Percentiles rank a stretch among this genome's conserved stretches.
Conservation (phyloP, 306 rosid species). For the Pyrus bretschneideri region DNA sequence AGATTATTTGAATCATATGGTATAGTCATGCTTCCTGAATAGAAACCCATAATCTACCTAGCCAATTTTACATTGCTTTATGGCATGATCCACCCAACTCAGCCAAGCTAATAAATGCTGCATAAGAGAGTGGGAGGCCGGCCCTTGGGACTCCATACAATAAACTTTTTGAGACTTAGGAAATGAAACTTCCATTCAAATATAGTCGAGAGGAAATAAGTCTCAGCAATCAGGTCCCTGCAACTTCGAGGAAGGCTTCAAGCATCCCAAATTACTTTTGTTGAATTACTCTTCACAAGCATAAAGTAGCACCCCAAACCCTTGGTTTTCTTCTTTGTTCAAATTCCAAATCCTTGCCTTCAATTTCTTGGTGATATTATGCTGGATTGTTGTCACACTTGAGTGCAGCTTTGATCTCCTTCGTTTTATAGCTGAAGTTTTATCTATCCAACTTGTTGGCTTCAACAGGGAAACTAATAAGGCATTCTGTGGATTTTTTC, state of each 20-base stretch:
- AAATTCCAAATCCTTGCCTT: not conserved
- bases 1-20: not conserved
- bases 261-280: not conserved
- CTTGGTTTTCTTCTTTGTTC: not conserved
- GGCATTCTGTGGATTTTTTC: constrained; percentile 82
- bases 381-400: not conserved
- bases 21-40: not conserved
- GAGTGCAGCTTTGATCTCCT: not conserved
- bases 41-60: not conserved
- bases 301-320: not conserved
- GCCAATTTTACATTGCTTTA: not conserved
- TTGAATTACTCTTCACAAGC: not conserved
- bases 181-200: too few relatives aligned
- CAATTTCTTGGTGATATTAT: not conserved
- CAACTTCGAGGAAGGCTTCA: not conserved
- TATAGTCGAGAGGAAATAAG: too few relatives aligned
- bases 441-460: constrained; percentile 20
- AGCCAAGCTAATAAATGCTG: too few relatives aligned
- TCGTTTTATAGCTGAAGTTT: constrained; percentile 1
- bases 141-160: too few relatives aligned
- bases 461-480: constrained; percentile 77
- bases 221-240: not conserved
- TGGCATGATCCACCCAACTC: not conserved
- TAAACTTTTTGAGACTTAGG: too few relatives aligned
- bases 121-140: too few relatives aligned